Conservation (phyloP, 1,139 yeast species). For the Lipomyces yarrowii region DNA sequence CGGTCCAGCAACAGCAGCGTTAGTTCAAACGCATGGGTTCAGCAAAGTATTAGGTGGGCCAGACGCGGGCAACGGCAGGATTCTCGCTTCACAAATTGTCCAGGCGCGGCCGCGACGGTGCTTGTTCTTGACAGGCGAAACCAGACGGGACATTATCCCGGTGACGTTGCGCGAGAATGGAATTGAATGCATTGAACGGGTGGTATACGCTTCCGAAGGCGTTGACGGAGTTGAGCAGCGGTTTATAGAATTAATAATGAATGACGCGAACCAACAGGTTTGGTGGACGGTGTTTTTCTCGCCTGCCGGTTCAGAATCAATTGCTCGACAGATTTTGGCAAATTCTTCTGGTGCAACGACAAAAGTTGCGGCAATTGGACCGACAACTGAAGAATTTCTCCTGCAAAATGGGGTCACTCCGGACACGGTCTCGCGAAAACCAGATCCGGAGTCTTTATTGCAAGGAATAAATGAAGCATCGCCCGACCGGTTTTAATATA, state of each 20-base stretch:
- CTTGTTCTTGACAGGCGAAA: slow-evolving; percentile 85
- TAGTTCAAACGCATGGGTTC: slow-evolving; percentile 67
- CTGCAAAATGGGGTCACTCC: slow-evolving; percentile 56
- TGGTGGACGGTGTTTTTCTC: slow-evolving; percentile 86
- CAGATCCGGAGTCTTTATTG: slow-evolving; percentile 65
- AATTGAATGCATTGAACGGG: slow-evolving; percentile 59
- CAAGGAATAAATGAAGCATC: slow-evolving; percentile 40
- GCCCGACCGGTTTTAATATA: too few species aligned
- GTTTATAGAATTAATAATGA: slow-evolving; percentile 4
- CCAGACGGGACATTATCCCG: slow-evolving; percentile 81
- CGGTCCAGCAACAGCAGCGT: slow-evolving; percentile 82
- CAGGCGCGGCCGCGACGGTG: slow-evolving; percentile 46
- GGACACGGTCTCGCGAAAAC: slow-evolving; percentile 67
- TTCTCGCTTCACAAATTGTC: slow-evolving; percentile 66
- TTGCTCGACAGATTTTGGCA: slow-evolving; percentile 45
- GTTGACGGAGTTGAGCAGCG: slow-evolving; percentile 45
- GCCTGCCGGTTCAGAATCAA: slow-evolving; percentile 79
- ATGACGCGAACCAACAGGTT: not conserved
- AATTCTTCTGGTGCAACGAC: slow-evolving; percentile 27
- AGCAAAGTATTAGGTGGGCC: slow-evolving; percentile 68
- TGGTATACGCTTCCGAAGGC: slow-evolving; percentile 68
- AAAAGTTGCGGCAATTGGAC: slow-evolving; percentile 84
- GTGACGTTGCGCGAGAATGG: slow-evolving; percentile 53
- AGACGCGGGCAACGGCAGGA: slow-evolving; percentile 79
- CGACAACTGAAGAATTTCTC: slow-evolving; percentile 79